Conservation (phyloP, 2,329 filamentous ascomycete species). For the Leptographium lundbergii region DNA sequence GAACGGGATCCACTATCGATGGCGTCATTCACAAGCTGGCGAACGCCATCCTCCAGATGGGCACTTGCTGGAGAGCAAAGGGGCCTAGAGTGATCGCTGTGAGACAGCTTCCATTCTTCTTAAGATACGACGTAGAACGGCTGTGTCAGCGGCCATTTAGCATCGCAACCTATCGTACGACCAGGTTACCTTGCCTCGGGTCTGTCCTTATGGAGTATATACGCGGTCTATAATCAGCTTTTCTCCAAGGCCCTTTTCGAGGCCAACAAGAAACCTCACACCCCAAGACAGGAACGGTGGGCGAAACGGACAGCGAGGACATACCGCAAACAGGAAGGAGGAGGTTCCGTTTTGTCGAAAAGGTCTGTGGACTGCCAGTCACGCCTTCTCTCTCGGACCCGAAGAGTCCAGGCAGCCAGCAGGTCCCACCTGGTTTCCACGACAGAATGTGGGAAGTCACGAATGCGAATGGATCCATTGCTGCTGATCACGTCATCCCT, state of each 20-base stretch:
- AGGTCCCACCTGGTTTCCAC: background rate
- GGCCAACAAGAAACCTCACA: background rate
- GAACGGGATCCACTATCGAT: background rate
- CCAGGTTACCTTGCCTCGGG: background rate
- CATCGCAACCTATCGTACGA: background rate
- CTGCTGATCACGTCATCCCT: background rate
- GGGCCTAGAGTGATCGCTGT: background rate
- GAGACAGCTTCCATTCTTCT: background rate
- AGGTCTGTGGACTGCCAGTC: background rate
- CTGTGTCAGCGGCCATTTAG: background rate
- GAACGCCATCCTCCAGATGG: background rate
- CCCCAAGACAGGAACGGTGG: background rate
- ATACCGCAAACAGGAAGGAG: background rate
- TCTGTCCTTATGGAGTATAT: background rate
- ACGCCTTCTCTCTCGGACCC: background rate
- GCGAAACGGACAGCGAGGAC: background rate
- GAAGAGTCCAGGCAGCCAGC: background rate
- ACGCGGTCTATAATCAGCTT: background rate
- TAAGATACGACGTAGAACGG: too few species aligned
- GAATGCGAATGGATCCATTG: background rate
- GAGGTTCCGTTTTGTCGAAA: background rate
- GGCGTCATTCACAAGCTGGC: background rate
- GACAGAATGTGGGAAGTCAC: background rate
- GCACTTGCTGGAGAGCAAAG: background rate
- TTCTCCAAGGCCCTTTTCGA: background rate